These are phyloP conservation scores for Geosiphon pyriformis DNA, from an alignment of 192 early-diverging fungal species.

Conservation along the genomic window DNA sequence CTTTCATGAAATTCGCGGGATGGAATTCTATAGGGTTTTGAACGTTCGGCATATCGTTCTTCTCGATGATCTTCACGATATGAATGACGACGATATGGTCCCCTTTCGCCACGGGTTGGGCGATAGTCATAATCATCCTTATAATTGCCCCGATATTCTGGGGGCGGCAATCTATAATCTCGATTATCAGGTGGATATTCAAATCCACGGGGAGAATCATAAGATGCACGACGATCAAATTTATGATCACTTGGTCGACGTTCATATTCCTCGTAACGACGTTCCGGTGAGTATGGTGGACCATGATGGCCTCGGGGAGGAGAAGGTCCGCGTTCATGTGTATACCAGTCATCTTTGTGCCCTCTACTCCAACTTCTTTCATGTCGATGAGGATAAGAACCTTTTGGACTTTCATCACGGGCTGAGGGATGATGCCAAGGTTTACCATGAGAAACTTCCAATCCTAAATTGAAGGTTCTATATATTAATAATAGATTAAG, in stretches of 20 bases:
- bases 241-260: slow-evolving; percentile 20
- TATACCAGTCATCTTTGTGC: slow-evolving; percentile 16
- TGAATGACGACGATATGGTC: slow-evolving; percentile 2
- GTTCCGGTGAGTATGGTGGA: slow-evolving; percentile 7
- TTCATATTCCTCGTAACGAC: slow-evolving; percentile 20
- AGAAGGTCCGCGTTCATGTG: slow-evolving; percentile 9
- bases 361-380: slow-evolving; percentile 20
- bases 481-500: neutral
- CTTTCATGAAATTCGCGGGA: slow-evolving; percentile 15
- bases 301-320: slow-evolving; percentile 14
- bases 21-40: slow-evolving; percentile 25
- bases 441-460: slow-evolving; percentile 23
- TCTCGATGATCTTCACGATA: slow-evolving; percentile 23
- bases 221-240: slow-evolving; percentile 19
- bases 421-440: slow-evolving; percentile 20
- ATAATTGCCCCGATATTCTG: slow-evolving; percentile 12
- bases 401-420: slow-evolving; percentile 7
- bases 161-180: slow-evolving; percentile 3
- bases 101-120: slow-evolving; percentile 5
- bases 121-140: neutral
- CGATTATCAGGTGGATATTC: slow-evolving; percentile 14
- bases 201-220: slow-evolving; percentile 14
- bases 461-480: slow-evolving; percentile 17
- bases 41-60: slow-evolving; percentile 9
- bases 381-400: neutral